Base-by-base conservation (phyloP, 805 yeast species). In the Cyberlindnera meyerae region DNA sequence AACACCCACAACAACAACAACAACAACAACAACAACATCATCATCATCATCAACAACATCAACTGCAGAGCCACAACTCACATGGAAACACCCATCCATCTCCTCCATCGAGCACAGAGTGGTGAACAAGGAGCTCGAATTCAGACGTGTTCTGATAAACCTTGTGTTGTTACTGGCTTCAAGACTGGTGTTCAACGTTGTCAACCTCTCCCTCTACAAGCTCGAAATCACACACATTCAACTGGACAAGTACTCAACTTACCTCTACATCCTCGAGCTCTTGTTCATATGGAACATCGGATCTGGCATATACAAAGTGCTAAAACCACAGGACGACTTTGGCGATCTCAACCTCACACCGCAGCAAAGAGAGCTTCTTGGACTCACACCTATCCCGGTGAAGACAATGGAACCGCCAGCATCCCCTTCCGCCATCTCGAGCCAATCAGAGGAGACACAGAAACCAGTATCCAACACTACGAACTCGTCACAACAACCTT, bases 51-150 rank as follows among this genome's bases (percentile, higher is more conserved):
- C 24, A 9, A 9, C 22, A 6, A 11, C 24, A 6, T 4, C 24
- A 6, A n/a, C 24, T 14, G 20, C 31, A 15, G 32, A 36, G 30
- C 43, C 38, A 14, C 33, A 33, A n/a, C 11, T 42, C 12, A 42
- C 39, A 20, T 40, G 47, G 43, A 33, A 37, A 20, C 42, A 34
- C 17, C 47, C 47, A 11, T 40, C 33, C 12, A 11, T 40, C 17
- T 17, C 29, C 4, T 27, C 25, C 30, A 34, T 44, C 15, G 47
- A 44, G 25, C 40, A 34, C 26, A 15, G 44, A 15, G 17, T 37
- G 12, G 58, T 65, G 7, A 68, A 66, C 39, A 69, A 66, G 43
- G 73, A 69, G 45, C 49, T 58, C 8, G 65, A 63, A 35, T 47
- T 65, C 4, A 57, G 54, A 37, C 55, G 52, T 18, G 51, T 64